A percentile compares a stretch with the other conserved stretches of the same genome.
These are phyloP conservation scores for Tillandsia leiboldiana DNA, from an alignment of 176 grass and related monocot species.

Conservation along the genomic window DNA sequence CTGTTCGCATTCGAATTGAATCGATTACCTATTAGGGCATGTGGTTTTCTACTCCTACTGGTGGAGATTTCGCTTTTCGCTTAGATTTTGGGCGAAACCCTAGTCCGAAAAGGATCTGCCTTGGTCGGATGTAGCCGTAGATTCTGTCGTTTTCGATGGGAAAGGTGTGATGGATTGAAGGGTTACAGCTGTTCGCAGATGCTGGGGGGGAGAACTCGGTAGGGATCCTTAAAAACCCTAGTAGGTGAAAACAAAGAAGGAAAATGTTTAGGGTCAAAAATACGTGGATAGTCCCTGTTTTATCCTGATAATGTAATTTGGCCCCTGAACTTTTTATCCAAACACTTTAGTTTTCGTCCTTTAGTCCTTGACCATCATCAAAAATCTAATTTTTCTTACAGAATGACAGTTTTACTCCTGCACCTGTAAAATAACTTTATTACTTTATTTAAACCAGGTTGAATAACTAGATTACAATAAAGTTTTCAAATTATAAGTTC, in stretches of 20 bases:
- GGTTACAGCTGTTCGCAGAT: conserved; percentile 14
- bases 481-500: too few species aligned
- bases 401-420: too few species aligned
- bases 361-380: too few species aligned
- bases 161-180: neutral
- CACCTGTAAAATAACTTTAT: too few species aligned
- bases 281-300: too few species aligned
- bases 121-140: neutral
- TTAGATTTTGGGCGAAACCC: neutral
- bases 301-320: too few species aligned
- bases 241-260: neutral
- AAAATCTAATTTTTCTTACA: too few species aligned
- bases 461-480: too few species aligned
- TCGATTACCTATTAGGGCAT: neutral
- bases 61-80: neutral
- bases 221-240: too few species aligned
- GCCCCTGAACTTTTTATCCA: too few species aligned
- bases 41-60: neutral
- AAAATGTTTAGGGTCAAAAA: neutral
- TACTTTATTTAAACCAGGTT: too few species aligned
- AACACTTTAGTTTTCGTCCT: too few species aligned
- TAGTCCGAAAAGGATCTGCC: conserved; percentile 7
- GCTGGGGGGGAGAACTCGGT: neutral
- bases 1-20: neutral
- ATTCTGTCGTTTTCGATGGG: neutral